These are phyloP conservation scores for Phylloporus sp. DNA, from an alignment of 768 basidiomycete species.

Conservation along the genomic window DNA sequence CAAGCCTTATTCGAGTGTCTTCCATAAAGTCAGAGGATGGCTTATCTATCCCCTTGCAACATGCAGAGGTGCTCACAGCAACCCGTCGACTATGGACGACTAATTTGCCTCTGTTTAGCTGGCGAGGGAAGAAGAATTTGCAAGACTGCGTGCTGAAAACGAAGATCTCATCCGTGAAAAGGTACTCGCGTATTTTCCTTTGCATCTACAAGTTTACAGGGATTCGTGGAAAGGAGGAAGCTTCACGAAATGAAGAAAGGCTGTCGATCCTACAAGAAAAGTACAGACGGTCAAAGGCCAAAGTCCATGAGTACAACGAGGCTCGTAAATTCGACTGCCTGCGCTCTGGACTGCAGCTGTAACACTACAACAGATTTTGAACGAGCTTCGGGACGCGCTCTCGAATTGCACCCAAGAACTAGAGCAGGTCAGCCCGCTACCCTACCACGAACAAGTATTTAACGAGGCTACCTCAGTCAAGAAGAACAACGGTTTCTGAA, in stretches of 20 bases:
- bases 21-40: conserved; percentile 19
- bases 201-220: not conserved
- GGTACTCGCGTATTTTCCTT: conserved; percentile 1
- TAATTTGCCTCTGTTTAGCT: conserved; percentile 10
- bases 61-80: conserved; percentile 3
- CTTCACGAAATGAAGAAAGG: conserved; percentile 4
- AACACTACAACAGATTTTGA: conserved; percentile 11
- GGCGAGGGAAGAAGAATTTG: conserved; percentile 9
- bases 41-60: not conserved
- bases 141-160: conserved; percentile 12
- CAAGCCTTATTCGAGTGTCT: not conserved
- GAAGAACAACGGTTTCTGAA: conserved; percentile 10
- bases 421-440: conserved; percentile 13
- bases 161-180: conserved; percentile 13
- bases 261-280: conserved; percentile 15
- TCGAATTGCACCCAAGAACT: conserved; percentile 14
- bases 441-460: not conserved
- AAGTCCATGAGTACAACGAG: conserved; percentile 13
- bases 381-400: conserved; percentile 19
- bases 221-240: conserved; percentile 9
- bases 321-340: conserved; percentile 9
- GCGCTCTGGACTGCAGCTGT: not conserved
- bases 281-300: conserved; percentile 18
- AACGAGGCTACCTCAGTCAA: conserved; percentile 7
- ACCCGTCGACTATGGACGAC: not conserved